Percentiles rank a stretch among this genome's conserved stretches.
These are phyloP conservation scores for Phanerochaete sordida DNA, from an alignment of 768 basidiomycete species.

Conservation along the genomic window DNA sequence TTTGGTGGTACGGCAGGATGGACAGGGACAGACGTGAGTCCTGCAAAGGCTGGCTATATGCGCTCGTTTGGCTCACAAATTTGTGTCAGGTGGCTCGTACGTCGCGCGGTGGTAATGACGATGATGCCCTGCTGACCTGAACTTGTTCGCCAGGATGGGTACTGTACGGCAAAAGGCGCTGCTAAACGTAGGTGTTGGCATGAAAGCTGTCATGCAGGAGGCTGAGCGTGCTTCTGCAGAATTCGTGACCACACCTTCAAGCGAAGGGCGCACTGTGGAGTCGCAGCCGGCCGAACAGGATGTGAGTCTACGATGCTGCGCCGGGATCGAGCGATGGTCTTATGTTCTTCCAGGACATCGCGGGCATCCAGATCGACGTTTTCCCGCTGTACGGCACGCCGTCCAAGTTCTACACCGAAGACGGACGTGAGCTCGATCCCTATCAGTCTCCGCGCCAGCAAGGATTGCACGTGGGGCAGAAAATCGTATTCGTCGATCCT, in stretches of 20 bases:
- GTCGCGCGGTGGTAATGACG: not conserved
- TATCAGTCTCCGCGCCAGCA: not conserved
- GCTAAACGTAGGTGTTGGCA: conserved; percentile 15
- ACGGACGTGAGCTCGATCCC: not conserved
- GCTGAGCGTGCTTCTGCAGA: conserved; percentile 7
- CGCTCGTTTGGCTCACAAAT: not conserved
- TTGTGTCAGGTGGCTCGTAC: conserved; percentile 4
- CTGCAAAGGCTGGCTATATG: not conserved
- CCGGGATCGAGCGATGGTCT: not conserved
- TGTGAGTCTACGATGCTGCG: conserved; percentile 1
- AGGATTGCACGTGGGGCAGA: not conserved
- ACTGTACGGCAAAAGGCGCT: conserved; percentile 21
- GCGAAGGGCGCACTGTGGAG: conserved; percentile 20
- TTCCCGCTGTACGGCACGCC: not conserved
- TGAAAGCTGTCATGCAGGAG: not conserved
- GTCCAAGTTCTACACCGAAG: not conserved
- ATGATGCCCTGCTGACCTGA: not conserved
- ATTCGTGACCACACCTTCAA: conserved; percentile 25
- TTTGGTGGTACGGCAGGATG: conserved; percentile 8
- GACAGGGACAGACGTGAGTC: conserved; percentile 15
- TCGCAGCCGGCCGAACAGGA: conserved; percentile 20
- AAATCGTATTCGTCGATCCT: not conserved
- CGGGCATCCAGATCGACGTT: conserved; percentile 8
- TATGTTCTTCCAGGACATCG: not conserved
- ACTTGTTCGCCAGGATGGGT: conserved; percentile 17